Evolutionary conservation across 768 basidiomycete species (phyloP).

Genomic region (Agaricus subrufescens): DNA sequence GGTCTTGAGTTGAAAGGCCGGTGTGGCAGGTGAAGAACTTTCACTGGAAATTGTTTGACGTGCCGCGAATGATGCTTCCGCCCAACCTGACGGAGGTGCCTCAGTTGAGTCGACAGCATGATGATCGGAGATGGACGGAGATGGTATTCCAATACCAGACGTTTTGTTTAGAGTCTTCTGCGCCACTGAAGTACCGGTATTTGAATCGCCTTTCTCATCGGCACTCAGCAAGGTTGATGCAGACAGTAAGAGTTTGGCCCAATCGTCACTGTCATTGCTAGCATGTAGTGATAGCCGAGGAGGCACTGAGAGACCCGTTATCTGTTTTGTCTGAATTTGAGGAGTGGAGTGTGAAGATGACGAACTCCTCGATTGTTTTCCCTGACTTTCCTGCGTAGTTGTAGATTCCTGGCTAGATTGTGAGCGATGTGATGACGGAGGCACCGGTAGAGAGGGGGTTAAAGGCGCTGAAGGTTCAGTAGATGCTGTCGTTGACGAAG

Average conservation of each 20-base stretch:
- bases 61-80: neutral
- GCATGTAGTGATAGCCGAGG: conserved; percentile 43
- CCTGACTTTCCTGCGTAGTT: neutral
- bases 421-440: conserved; percentile 9
- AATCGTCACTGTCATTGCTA: conserved; percentile 17
- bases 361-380: neutral
- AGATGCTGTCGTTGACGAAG: neutral
- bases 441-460: neutral
- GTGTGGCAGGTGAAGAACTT: neutral
- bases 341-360: conserved; percentile 8
- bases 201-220: neutral
- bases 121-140: neutral
- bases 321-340: conserved; percentile 10
- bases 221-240: conserved; percentile 2
- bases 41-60: neutral
- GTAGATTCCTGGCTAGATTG: conserved; percentile 6
- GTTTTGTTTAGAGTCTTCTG: neutral
- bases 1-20: conserved; percentile 13
- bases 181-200: neutral
- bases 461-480: neutral
- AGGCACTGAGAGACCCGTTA: conserved; percentile 19
- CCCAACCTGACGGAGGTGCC: neutral
- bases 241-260: conserved; percentile 33
- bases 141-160: neutral
- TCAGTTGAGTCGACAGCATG: neutral